Percentiles rank a stretch among this genome's conserved stretches.
Evolutionary conservation across 352 stramenopile genomes (phyloP).

Genomic region (Phytophthora meadii): DNA sequence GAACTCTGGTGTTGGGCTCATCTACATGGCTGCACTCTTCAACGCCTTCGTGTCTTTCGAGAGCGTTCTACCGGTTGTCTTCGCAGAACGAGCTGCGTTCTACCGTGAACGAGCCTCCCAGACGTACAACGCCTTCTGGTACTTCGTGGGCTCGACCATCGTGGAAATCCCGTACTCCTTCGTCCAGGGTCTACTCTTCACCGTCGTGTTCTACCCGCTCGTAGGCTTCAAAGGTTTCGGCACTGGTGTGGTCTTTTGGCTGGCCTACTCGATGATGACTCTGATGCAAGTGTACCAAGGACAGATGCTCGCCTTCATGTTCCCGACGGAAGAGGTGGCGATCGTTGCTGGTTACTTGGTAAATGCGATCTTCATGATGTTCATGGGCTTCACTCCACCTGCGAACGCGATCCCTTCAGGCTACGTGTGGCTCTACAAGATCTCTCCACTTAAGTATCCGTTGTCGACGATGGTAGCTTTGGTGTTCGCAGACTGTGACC

Average conservation of each 20-base stretch:
- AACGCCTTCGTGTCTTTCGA: constrained; percentile 81
- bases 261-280: constrained; percentile 39
- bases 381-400: constrained; percentile 60
- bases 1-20: constrained; percentile 66
- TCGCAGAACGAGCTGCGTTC: constrained; percentile 61
- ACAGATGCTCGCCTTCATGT: constrained; percentile 72
- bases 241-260: constrained; percentile 33
- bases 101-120: constrained; percentile 86
- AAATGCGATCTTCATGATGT: constrained; percentile 63
- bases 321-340: constrained; percentile 56
- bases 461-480: constrained; percentile 31
- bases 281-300: constrained; percentile 71
- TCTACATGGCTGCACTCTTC: constrained; percentile 86
- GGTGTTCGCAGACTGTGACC: constrained; percentile 41
- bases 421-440: constrained; percentile 29
- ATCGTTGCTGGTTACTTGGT: constrained; percentile 46
- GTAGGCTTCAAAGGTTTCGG: constrained; percentile 30
- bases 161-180: constrained; percentile 60
- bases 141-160: constrained; percentile 57
- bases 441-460: constrained; percentile 29
- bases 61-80: constrained; percentile 74
- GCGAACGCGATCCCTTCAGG: constrained; percentile 20
- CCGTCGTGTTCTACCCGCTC: constrained; percentile 39
- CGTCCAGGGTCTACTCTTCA: constrained; percentile 46
- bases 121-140: constrained; percentile 78